phyloP scores from a whole-genome alignment of 345 rosid species.

The Mangifera indica region DNA sequence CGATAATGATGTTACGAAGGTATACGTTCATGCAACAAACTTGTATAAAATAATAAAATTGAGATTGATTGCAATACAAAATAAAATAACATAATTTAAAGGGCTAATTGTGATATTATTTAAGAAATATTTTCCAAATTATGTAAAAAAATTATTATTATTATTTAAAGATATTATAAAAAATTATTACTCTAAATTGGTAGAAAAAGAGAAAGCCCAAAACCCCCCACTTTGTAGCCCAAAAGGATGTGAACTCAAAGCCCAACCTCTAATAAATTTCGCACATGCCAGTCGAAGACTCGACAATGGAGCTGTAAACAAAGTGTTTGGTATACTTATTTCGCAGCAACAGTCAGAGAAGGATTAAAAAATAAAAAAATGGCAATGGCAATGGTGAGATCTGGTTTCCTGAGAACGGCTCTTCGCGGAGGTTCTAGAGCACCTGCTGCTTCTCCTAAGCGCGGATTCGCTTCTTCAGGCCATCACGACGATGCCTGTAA shows the following conservation, averaged over 20 bases:
- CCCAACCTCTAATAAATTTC: background rate
- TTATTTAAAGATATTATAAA: background rate
- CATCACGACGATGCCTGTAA: slow-evolving; percentile 79
- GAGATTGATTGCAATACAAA: no score
- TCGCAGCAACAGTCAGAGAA: background rate
- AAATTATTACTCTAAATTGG: background rate
- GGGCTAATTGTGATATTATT: no score
- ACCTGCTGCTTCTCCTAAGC: slow-evolving; percentile 51
- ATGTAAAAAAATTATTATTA: no score
- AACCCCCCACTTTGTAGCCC: background rate
- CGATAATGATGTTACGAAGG: no score
- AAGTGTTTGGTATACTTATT: slow-evolving; percentile 2
- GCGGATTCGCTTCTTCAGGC: slow-evolving; percentile 68
- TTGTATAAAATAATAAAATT: no score
- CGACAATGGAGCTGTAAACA: background rate
- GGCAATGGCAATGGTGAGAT: slow-evolving; percentile 79
- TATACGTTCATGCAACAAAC: no score
- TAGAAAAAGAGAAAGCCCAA: background rate
- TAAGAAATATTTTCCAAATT: no score
- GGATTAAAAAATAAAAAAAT: slow-evolving; percentile 21
- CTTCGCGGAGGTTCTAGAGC: slow-evolving; percentile 52
- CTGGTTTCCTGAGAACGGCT: slow-evolving; percentile 58
- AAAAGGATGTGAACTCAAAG: background rate
- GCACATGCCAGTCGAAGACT: slow-evolving; percentile 9
- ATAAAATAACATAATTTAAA: no score